phyloP scores from a whole-genome alignment of 2,329 filamentous ascomycete species.

The Taxawa tesnikishii region DNA sequence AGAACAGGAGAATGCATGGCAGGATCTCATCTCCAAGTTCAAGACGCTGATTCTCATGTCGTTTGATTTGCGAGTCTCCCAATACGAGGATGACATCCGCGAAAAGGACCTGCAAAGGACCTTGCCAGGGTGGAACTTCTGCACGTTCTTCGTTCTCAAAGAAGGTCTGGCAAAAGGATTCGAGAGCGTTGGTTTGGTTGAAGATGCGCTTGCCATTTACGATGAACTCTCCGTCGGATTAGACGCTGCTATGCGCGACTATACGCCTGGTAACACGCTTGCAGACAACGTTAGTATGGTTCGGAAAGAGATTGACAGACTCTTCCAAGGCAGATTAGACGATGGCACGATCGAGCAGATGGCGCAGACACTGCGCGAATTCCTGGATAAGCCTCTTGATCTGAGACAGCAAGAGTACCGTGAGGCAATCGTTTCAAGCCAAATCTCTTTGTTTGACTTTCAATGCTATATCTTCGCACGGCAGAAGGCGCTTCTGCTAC shows the following conservation, averaged over 20 bases:
- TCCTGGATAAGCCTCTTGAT: slow-evolving; percentile 23
- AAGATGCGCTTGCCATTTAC: slow-evolving; percentile 89
- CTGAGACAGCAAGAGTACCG: slow-evolving; percentile 62
- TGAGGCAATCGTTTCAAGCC: slow-evolving; percentile 83
- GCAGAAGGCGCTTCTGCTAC: slow-evolving; percentile 69
- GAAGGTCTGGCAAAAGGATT: slow-evolving; percentile 89
- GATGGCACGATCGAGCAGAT: slow-evolving; percentile 1
- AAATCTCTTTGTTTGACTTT: slow-evolving; percentile 94
- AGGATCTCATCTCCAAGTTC: slow-evolving; percentile 72
- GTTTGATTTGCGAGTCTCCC: slow-evolving; percentile 79
- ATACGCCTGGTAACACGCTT: slow-evolving; percentile 39
- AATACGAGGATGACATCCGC: slow-evolving; percentile 95
- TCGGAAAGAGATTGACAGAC: slow-evolving; percentile 5
- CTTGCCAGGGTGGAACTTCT: slow-evolving; percentile 96
- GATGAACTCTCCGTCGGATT: slow-evolving; percentile 85
- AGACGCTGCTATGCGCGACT: slow-evolving; percentile 69
- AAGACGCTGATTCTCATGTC: slow-evolving; percentile 78
- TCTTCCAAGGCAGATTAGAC: neutral
- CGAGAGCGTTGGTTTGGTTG: slow-evolving; percentile 88
- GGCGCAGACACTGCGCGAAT: slow-evolving; percentile 4
- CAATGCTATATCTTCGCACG: slow-evolving; percentile 85
- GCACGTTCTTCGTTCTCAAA: slow-evolving; percentile 96
- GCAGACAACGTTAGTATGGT: slow-evolving; percentile 4
- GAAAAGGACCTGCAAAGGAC: slow-evolving; percentile 81
- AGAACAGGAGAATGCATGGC: slow-evolving; percentile 72